These are phyloP conservation scores for Rhynchospora pubera DNA, from an alignment of 176 grass and related monocot genomes.

Conservation along the genomic window DNA sequence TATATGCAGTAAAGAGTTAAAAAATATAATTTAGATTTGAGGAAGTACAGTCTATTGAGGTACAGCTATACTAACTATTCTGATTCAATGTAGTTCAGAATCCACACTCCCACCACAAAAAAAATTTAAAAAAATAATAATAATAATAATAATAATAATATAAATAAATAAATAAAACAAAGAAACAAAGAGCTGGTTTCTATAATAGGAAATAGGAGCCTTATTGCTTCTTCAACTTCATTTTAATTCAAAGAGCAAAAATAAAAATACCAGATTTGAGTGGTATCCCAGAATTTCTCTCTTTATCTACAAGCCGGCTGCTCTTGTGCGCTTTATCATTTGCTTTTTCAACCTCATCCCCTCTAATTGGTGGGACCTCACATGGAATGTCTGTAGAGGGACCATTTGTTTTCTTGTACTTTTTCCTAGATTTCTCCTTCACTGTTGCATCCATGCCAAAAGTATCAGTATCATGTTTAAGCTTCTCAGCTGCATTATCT, in stretches of 20 bases:
- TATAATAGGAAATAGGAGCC: not conserved
- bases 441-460: not conserved
- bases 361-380: conserved; percentile 26
- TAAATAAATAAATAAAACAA: too few relatives aligned
- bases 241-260: not conserved
- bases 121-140: too few relatives aligned
- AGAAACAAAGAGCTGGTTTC: too few relatives aligned
- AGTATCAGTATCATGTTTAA: too few relatives aligned
- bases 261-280: conserved; percentile 11
- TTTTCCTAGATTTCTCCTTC: conserved; percentile 28
- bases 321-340: conserved; percentile 14
- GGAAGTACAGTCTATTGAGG: not conserved
- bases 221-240: not conserved
- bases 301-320: not conserved
- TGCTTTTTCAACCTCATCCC: conserved; percentile 12
- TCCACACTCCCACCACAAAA: not conserved
- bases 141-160: too few relatives aligned
- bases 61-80: not conserved
- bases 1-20: conserved; percentile 26
- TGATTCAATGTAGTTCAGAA: not conserved
- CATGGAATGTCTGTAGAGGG: conserved; percentile 24
- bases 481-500: conserved; percentile 14
- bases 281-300: not conserved
- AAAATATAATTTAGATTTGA: conserved; percentile 10
- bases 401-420: conserved; percentile 33